Percentiles rank a stretch among this genome's conserved stretches.
phyloP scores from a whole-genome alignment of 768 basidiomycete genomes.

The Lepiota subincarnata region DNA sequence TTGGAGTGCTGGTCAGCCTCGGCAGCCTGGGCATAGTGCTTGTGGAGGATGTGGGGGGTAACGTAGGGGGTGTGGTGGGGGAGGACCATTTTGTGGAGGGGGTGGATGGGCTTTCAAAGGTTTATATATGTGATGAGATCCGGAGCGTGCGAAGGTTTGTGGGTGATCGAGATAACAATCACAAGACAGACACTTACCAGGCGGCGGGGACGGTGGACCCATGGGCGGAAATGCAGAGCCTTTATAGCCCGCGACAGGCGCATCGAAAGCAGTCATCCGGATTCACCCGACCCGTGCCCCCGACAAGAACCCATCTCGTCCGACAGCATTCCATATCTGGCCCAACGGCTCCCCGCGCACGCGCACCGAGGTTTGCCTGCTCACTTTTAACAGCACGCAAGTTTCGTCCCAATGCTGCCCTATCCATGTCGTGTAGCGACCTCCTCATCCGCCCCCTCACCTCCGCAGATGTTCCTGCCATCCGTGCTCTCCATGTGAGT shows the following conservation, averaged over 20 bases:
- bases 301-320: background rate
- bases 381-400: too few relatives aligned
- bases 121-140: slow-evolving; percentile 19
- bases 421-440: slow-evolving; percentile 17
- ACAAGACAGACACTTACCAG: slow-evolving; percentile 1
- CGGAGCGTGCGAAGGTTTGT: slow-evolving; percentile 15
- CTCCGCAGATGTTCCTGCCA: slow-evolving; percentile 28
- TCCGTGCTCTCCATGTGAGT: slow-evolving; percentile 40
- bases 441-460: slow-evolving; percentile 30
- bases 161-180: slow-evolving; percentile 5
- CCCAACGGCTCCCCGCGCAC: slow-evolving; percentile 5
- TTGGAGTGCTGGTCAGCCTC: slow-evolving; percentile 60
- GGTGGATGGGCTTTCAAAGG: slow-evolving; percentile 11
- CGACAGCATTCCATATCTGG: slow-evolving; percentile 12
- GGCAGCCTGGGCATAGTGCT: slow-evolving; percentile 71
- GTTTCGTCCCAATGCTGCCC: background rate
- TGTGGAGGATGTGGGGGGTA: slow-evolving; percentile 87
- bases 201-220: background rate
- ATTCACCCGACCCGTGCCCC: slow-evolving; percentile 14
- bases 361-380: too few relatives aligned
- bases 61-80: slow-evolving; percentile 78
- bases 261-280: slow-evolving; percentile 1
- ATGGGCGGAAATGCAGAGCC: background rate
- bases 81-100: slow-evolving; percentile 51
- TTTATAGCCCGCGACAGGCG: slow-evolving; percentile 2